phyloP scores from a whole-genome alignment of 768 basidiomycete genomes.

The Agaricus bisporus region DNA sequence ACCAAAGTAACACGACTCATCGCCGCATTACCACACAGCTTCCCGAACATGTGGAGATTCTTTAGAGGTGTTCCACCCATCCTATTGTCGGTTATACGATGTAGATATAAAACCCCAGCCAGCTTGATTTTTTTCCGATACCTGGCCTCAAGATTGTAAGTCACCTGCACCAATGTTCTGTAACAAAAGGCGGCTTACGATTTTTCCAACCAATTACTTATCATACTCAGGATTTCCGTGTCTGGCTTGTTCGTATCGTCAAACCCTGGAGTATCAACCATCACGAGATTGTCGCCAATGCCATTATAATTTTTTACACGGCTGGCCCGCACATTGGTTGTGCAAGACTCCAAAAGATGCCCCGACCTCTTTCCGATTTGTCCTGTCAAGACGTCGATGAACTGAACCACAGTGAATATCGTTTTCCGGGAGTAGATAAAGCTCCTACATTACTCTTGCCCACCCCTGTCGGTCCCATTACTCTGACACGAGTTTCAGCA shows the following conservation, averaged over 20 bases:
- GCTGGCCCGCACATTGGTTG: constrained; percentile 1
- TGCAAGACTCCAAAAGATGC: constrained; percentile 4
- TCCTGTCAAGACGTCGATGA: constrained; percentile 1
- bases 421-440: neutral
- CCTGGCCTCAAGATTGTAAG: constrained; percentile 7
- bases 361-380: neutral
- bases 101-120: constrained; percentile 12
- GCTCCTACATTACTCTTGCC: constrained; percentile 10
- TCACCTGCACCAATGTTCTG: neutral
- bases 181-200: constrained; percentile 2
- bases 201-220: constrained; percentile 5
- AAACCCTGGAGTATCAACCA: constrained; percentile 15
- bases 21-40: constrained; percentile 44
- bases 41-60: constrained; percentile 46
- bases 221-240: constrained; percentile 7
- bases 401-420: neutral
- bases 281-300: constrained; percentile 1
- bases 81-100: constrained; percentile 19
- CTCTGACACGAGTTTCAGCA: neutral
- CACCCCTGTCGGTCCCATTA: constrained; percentile 9
- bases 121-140: constrained; percentile 15
- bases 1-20: constrained; percentile 46
- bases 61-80: constrained; percentile 45
- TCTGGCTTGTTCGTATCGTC: constrained; percentile 9
- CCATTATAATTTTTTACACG: neutral